Conservation (phyloP, 2,329 filamentous ascomycete genomes). For the Paecilomyces sp. region DNA sequence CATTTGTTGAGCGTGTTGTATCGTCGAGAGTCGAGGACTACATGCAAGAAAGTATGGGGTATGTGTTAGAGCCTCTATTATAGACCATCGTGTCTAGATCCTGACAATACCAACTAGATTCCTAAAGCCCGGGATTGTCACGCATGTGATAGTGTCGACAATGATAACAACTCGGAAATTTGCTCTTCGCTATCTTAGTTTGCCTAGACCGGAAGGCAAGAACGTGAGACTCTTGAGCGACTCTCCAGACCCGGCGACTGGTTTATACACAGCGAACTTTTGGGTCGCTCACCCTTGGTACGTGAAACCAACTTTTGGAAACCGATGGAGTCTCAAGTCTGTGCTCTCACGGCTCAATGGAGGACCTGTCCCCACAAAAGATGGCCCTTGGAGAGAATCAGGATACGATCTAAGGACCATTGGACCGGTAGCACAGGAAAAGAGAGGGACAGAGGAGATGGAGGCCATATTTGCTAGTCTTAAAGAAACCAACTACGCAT, state of each 20-base stretch:
- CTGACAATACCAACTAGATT: neutral
- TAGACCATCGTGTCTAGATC: neutral
- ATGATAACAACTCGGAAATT: constrained; percentile 1
- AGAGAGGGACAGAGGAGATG: constrained; percentile 8
- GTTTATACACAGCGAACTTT: constrained; percentile 3
- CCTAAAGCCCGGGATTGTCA: neutral
- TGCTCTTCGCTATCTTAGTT: constrained; percentile 4
- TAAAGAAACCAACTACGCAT: constrained; percentile 1
- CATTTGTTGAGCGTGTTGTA: constrained; percentile 2
- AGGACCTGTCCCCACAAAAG: neutral
- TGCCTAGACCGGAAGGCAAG: constrained; percentile 4
- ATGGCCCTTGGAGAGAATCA: neutral
- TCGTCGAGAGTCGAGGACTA: constrained; percentile 3
- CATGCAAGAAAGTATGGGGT: constrained; percentile 4
- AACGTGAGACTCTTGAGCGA: constrained; percentile 3
- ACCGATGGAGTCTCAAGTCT: constrained; percentile 9
- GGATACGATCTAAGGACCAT: constrained; percentile 9
- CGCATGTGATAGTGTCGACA: neutral
- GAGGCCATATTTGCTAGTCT: neutral
- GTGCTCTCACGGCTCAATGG: constrained; percentile 10
- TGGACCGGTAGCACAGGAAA: constrained; percentile 8
- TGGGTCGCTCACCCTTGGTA: constrained; percentile 15
- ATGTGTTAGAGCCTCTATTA: neutral
- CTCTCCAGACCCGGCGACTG: constrained; percentile 1
- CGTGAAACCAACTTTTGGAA: constrained; percentile 11